phyloP scores from a whole-genome alignment of 805 yeast species.

The Candida alai region DNA sequence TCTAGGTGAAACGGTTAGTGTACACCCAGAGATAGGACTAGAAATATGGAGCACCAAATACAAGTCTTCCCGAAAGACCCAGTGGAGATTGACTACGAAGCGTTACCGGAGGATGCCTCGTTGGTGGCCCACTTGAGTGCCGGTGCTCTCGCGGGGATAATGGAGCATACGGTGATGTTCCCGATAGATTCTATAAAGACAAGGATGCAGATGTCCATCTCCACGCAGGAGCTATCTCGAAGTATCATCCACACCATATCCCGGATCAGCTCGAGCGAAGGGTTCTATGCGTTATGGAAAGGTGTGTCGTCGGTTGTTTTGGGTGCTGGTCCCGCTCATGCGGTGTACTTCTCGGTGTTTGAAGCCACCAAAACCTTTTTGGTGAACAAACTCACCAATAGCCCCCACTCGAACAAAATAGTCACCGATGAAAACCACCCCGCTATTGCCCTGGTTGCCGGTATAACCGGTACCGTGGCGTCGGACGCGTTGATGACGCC shows the following conservation, averaged over 20 bases:
- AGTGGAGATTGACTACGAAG: conserved; percentile 81
- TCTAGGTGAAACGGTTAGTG: too few species aligned
- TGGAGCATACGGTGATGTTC: conserved; percentile 97
- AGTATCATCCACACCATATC: conserved; percentile 66
- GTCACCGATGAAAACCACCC: conserved; percentile 73
- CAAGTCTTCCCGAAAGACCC: conserved; percentile 27
- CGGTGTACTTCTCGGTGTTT: conserved; percentile 91
- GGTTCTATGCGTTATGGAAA: conserved; percentile 85
- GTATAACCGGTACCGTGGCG: conserved; percentile 88
- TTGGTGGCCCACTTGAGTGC: conserved; percentile 79
- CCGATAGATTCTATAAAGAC: conserved; percentile 97
- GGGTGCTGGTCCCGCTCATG: conserved; percentile 99
- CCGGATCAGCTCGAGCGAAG: conserved; percentile 80
- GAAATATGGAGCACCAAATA: conserved; percentile 20
- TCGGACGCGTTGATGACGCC: conserved; percentile 97
- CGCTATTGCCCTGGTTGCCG: conserved; percentile 78
- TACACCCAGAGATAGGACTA: too few species aligned
- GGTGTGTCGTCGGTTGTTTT: conserved; percentile 88
- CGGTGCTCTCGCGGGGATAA: conserved; percentile 98
- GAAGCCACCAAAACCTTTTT: conserved; percentile 69
- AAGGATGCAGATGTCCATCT: conserved; percentile 69
- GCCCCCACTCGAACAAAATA: conserved; percentile 32
- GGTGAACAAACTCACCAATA: conserved; percentile 36
- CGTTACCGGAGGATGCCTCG: conserved; percentile 84
- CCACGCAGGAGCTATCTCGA: conserved; percentile 16